A percentile compares a stretch with the other conserved stretches of the same genome.
phyloP scores from a whole-genome alignment of 2,329 filamentous ascomycete genomes.

The Blastomyces gilchristii region DNA sequence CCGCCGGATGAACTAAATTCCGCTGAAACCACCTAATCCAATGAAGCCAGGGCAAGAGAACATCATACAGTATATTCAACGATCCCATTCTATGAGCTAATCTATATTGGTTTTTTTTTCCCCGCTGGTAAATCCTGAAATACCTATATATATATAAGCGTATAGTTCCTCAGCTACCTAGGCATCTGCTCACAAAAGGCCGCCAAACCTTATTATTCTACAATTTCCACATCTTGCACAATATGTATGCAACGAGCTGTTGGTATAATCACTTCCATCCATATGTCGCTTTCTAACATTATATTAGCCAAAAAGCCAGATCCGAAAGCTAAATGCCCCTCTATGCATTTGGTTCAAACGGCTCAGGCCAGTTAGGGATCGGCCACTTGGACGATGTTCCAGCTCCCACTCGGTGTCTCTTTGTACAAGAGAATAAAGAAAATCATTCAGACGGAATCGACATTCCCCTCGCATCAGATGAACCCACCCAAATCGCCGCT shows the following conservation, averaged over 20 bases:
- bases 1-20: conserved; percentile 4
- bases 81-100: background rate
- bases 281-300: background rate
- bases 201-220: background rate
- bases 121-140: too few relatives aligned
- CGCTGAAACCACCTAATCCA: background rate
- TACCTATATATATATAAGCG: background rate
- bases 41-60: background rate
- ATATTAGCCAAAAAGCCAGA: background rate
- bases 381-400: conserved; percentile 62
- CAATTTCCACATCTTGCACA: background rate
- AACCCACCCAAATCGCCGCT: conserved; percentile 39
- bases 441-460: conserved; percentile 12
- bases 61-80: background rate
- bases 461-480: background rate
- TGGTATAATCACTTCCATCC: background rate
- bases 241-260: background rate
- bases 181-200: background rate
- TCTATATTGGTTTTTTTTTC: background rate
- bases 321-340: conserved; percentile 31
- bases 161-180: background rate
- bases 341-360: conserved; percentile 66
- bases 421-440: conserved; percentile 25
- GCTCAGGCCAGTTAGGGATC: conserved; percentile 63
- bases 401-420: conserved; percentile 52